A percentile compares a stretch with the other conserved stretches of the same genome.
Evolutionary conservation across 208 protist species (phyloP).

Genomic region (Naegleria lovaniensis): DNA sequence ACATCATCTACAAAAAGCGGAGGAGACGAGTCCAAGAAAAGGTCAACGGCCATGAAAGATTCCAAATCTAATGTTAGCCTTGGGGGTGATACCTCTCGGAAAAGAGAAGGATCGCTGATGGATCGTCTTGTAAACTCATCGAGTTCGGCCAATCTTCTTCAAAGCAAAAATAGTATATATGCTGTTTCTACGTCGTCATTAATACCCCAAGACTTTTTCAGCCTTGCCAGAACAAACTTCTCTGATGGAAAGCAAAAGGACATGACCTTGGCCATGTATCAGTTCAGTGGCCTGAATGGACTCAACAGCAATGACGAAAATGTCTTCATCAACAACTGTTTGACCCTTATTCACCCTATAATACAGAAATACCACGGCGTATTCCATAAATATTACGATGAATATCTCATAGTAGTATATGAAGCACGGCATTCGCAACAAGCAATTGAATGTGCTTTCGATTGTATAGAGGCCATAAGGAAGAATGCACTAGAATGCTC

Average conservation of each 20-base stretch:
- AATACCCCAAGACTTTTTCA: not conserved
- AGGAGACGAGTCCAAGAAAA: not conserved
- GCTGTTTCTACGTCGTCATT: not conserved
- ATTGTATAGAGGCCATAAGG: not conserved
- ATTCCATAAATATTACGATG: not conserved
- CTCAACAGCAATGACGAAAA: not conserved
- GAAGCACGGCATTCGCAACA: not conserved
- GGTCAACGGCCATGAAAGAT: not conserved
- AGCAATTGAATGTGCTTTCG: not conserved
- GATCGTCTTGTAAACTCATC: not conserved
- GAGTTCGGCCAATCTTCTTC: not conserved
- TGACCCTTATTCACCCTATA: not conserved
- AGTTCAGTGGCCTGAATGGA: not conserved
- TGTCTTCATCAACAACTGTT: not conserved
- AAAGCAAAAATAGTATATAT: not conserved
- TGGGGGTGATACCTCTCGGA: not conserved
- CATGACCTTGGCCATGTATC: not conserved
- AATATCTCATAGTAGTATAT: not conserved
- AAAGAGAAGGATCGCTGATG: not conserved
- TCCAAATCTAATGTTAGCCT: not conserved
- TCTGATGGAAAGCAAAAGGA: not conserved
- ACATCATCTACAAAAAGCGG: not conserved
- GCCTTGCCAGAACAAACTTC: not conserved
- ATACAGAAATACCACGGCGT: not conserved
- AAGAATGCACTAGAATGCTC: not conserved